Conservation (phyloP, 2,329 filamentous ascomycete species). For the Geosmithia morbida region DNA sequence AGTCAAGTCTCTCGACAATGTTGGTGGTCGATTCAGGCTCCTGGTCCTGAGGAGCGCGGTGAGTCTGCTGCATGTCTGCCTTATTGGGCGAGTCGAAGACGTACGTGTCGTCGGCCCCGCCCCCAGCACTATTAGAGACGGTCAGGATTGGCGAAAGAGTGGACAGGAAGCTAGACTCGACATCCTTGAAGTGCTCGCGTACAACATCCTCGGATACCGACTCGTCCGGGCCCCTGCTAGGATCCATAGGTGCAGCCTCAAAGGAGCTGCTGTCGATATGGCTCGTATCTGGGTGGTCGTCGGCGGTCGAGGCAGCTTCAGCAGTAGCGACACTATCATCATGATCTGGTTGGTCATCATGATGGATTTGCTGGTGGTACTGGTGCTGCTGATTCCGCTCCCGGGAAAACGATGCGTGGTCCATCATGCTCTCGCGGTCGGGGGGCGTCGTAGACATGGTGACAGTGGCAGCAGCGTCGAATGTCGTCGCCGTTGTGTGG, state of each 20-base stretch:
- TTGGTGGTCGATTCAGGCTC: conserved; percentile 25
- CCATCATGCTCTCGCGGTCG: background rate
- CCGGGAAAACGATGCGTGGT: background rate
- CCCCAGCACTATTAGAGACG: conserved; percentile 19
- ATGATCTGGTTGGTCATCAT: background rate
- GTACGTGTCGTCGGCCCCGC: conserved; percentile 42
- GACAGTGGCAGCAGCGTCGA: background rate
- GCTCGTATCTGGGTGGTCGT: background rate
- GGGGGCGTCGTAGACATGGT: background rate
- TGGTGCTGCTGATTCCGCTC: background rate
- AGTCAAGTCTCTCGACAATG: conserved; percentile 36
- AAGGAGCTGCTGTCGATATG: conserved; percentile 24
- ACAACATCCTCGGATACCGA: conserved; percentile 38
- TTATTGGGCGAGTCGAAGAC: conserved; percentile 34
- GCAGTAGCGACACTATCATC: background rate
- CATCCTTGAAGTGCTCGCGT: conserved; percentile 42
- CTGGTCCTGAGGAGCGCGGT: conserved; percentile 1
- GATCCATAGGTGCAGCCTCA: conserved; percentile 22
- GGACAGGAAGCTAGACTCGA: conserved; percentile 52
- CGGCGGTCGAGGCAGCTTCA: background rate
- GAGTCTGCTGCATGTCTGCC: conserved; percentile 11
- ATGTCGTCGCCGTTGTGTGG: conserved; percentile 3
- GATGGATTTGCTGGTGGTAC: background rate
- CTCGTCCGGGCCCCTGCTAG: conserved; percentile 21
- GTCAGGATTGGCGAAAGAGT: conserved; percentile 40